Evolutionary conservation across 768 basidiomycete genomes (phyloP).

Genomic region (Termitomyces sp.): DNA sequence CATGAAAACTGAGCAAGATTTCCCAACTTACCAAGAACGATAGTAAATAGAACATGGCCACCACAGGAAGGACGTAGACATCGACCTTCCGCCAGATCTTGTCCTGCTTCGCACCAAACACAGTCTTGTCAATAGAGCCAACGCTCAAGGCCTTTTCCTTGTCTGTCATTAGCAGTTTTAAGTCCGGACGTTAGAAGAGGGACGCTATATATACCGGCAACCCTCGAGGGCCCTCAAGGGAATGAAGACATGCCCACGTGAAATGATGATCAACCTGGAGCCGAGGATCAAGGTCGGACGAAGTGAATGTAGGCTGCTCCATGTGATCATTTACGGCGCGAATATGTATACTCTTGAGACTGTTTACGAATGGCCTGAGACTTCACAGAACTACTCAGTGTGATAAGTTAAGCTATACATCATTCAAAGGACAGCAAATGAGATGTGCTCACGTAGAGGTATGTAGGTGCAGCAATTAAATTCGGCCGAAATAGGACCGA

Average conservation of each 20-base stretch:
- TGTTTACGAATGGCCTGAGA: neutral
- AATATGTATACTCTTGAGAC: neutral
- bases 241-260: neutral
- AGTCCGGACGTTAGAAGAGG: neutral
- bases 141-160: neutral
- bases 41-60: constrained; percentile 30
- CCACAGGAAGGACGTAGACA: constrained; percentile 26
- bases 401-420: neutral
- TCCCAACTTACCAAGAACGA: constrained; percentile 27
- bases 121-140: neutral
- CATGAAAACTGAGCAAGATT: constrained; percentile 39
- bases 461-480: neutral
- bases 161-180: neutral
- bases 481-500: neutral
- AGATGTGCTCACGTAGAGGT: neutral
- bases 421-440: neutral
- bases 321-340: neutral
- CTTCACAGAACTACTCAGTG: neutral
- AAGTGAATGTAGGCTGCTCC: neutral
- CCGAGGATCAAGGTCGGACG: neutral
- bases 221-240: too few species aligned
- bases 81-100: constrained; percentile 30
- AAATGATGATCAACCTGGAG: neutral
- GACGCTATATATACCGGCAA: neutral
- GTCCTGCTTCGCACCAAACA: constrained; percentile 28